Base-by-base conservation (phyloP, 805 yeast species). In the Kregervanrija pseudodelftensis region DNA sequence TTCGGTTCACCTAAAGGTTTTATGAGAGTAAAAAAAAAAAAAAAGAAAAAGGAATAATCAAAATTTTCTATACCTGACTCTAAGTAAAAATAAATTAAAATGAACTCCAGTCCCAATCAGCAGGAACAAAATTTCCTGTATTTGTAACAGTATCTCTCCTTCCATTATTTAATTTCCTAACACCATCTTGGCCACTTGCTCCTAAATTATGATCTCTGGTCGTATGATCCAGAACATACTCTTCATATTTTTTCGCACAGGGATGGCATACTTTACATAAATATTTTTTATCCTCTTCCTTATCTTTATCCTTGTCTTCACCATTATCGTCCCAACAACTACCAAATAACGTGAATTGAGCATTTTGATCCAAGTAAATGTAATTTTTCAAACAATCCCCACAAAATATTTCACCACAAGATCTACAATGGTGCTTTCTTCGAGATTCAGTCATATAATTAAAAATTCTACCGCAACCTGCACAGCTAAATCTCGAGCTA, bases 401-500 rank as follows among this genome's bases (percentile, higher is more conserved):
- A 48, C 72, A 68, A 44, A 67, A 68, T 2, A 68, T 52, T n/a
- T 65, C 66, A 3, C 72, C 72, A 53, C 72, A 68, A 34, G 61
- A 54, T 8, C 72, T 53, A 42, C 72, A 68, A 40, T 68, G 72
- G 46, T 68, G 72, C 39, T 65, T 67, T 35, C 71, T 52, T 37
- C 68, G 50, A 81, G 73, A 54, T 90, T 76, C 60, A 76, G 96
- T 68, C 80, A 83, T 54, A 81, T 56, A 80, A 33, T 89, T 82
- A 66, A 91, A 90, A 13, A 70, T 59, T 55, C 74, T 77, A 42
- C 72, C 67, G 65, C 98, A 91, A 22, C 74, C 72, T 11, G 76
- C 72, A 61, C 98, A 91, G 41, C 74, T 70, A 40, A 69, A 62
- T 33, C 85, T 77, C 15, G 76, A 60, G 39, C 74, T 74, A 63